Evolutionary conservation across 2,329 filamentous ascomycete genomes (phyloP), one percentile per base, ranked within the genome.

Genomic region (Pyrenochaeta sp.): DNA sequence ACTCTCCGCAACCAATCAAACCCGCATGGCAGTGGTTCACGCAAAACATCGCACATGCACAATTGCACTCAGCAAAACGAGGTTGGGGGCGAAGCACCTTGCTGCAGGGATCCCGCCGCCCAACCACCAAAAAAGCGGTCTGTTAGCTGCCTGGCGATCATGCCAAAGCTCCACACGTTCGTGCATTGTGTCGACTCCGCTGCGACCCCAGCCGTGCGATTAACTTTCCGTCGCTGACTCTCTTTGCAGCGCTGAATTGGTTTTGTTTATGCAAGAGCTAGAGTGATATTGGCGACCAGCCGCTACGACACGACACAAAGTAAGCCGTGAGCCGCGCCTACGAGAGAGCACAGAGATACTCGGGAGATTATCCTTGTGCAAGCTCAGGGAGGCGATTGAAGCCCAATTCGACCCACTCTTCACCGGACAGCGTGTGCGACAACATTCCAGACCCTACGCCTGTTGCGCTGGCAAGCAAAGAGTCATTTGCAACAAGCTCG

Each of bases 91-190:
- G 45, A 27, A 27, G 51, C 37, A 21, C 20, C 39, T 55, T 52
- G 45, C 53, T 60, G 64, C 64, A 67, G 60, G 58, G 56, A 52
- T 61, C n/a, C 48, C 54, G 40, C 36, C 60, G 40, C 40, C 60
- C 56, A 58, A 60, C 57, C 56, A 58, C 54, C 49, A 60, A 58
- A 61, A n/a, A 61, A 62, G 61, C 60, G 52, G 52, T 64, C 64
- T 54, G 61, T 54, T 59, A 63, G 60, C 35, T 49, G 47, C 40
- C 51, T 45, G 49, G 31, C 53, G 58, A 63, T 59, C 63, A 56
- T 50, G 43, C 54, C 35, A 21, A 27, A 54, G 55, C 62, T 68
- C 65, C 65, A 68, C 65, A 64, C 59, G 65, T 68, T 68, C 64
- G 62, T n/a, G n/a, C n/a, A n/a, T n/a, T n/a, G n/a, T n/a, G n/a